These are phyloP conservation scores for Cantharellus cinnabarinus DNA, from an alignment of 768 basidiomycete species.

Conservation along the genomic window DNA sequence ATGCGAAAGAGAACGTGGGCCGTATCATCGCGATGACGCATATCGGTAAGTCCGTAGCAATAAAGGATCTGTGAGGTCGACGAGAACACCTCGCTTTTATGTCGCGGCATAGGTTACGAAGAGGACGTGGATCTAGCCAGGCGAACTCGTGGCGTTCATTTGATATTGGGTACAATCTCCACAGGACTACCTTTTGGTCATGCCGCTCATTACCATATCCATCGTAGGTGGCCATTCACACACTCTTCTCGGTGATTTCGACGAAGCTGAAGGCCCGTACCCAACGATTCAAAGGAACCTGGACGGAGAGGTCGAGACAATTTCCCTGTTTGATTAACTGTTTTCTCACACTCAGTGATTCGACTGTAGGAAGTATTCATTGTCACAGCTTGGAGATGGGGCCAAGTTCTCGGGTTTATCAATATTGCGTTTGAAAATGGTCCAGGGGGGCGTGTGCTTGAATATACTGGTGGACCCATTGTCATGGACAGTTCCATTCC, in stretches of 20 bases:
- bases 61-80: not conserved
- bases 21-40: constrained; percentile 28
- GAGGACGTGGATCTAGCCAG: constrained; percentile 24
- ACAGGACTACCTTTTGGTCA: not conserved
- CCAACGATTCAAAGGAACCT: constrained; percentile 26
- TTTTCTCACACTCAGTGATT: not conserved
- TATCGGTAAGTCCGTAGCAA: constrained; percentile 13
- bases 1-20: constrained; percentile 17
- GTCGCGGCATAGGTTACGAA: constrained; percentile 15
- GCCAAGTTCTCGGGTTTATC: constrained; percentile 27
- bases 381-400: constrained; percentile 28
- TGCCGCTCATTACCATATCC: constrained; percentile 13
- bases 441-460: constrained; percentile 19
- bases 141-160: constrained; percentile 21
- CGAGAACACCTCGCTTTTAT: not conserved
- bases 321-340: not conserved
- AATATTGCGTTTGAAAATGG: constrained; percentile 22
- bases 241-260: constrained; percentile 25
- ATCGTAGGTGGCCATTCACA: constrained; percentile 22
- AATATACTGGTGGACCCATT: constrained; percentile 25
- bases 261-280: constrained; percentile 22
- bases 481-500: constrained; percentile 21
- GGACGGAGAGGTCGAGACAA: constrained; percentile 20
- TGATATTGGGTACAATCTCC: constrained; percentile 11
- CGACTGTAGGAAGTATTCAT: constrained; percentile 17